Base-by-base conservation (phyloP, 129 eudicot genomes). In the Tagetes patula region DNA sequence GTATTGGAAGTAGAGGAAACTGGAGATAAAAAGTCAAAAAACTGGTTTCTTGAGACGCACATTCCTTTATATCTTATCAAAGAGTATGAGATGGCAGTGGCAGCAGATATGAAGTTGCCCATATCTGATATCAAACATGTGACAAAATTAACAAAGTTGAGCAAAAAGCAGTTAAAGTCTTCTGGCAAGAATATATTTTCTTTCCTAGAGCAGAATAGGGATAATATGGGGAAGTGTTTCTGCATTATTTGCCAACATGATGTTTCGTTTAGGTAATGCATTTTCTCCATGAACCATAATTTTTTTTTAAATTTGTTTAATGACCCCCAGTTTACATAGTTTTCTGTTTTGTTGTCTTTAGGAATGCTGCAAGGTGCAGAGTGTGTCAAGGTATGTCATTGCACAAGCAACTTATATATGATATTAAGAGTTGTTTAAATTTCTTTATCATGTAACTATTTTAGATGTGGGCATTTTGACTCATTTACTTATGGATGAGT, bases 1-100 rank as follows among this genome's bases (percentile, higher is more conserved):
- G 79, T 91, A 31, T 61, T 78, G 64, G 96, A 86, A 75, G 80
- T 81, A 41, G 99, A 91, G 78, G 77, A 91, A 87, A 50, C 67
- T 8, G 73, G 75, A 58, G 90, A 84, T 32, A 95, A 87, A 49
- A 74, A 72, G 70, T 96, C 89, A 9, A 91, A 86, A 82, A 83
- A 86, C 42, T 95, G 99, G 99, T 91, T 95, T 75, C 63, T 62
- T 36, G 99, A 95, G 74, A 56, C 72, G 37, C 91, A 85, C 39
- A 76, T 95, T 69, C 99, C 99, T 76, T 77, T 95, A 31, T 95
- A 95, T 79, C 82, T 90, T 80, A 87, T 95, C 65, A 95, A 85
- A 82, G 96, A 86, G 69, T 91, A 83, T 70, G 99, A 88, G 73
- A 86, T 72, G 75, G 79, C 75, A 63, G 77, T 52, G 38, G 82